These are phyloP conservation scores for Diplodia seriata DNA, from an alignment of 2,329 filamentous ascomycete genomes.

Conservation along the genomic window DNA sequence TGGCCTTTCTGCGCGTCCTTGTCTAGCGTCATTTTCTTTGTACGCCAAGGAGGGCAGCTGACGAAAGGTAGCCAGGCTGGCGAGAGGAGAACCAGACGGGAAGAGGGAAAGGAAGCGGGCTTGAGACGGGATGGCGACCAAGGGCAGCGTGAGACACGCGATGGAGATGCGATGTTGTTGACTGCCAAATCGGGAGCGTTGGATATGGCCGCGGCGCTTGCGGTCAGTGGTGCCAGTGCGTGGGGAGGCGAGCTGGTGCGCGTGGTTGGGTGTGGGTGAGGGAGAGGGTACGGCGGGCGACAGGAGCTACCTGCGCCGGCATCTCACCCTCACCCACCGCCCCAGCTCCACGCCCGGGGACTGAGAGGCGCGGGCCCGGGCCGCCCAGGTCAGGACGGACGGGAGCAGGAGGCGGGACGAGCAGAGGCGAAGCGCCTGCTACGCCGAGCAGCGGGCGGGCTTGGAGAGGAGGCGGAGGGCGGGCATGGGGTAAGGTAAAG, in stretches of 20 bases:
- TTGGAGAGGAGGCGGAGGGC: not conserved
- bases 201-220: constrained; percentile 25
- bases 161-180: constrained; percentile 18
- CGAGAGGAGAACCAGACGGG: not conserved
- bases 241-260: not conserved
- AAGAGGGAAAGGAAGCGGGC: not conserved
- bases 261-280: not conserved
- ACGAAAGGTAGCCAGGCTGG: not conserved
- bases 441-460: not conserved
- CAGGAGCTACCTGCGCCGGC: constrained; percentile 22
- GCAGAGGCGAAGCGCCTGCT: not conserved
- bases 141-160: constrained; percentile 12
- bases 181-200: constrained; percentile 27
- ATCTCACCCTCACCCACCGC: not conserved
- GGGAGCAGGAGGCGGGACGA: not conserved
- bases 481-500: constrained; percentile 30
- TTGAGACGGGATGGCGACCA: constrained; percentile 2
- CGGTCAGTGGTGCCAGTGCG: constrained; percentile 13
- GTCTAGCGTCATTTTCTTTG: not conserved
- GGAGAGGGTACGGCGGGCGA: constrained; percentile 30
- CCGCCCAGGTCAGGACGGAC: not conserved
- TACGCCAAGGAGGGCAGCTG: constrained; percentile 10
- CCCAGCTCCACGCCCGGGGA: not conserved
- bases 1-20: not conserved
- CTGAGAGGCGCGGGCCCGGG: not conserved